These are phyloP conservation scores for Cryptococcus neoformans DNA, from an alignment of 1,284 basidiomycete genomes.

Conservation along the genomic window DNA sequence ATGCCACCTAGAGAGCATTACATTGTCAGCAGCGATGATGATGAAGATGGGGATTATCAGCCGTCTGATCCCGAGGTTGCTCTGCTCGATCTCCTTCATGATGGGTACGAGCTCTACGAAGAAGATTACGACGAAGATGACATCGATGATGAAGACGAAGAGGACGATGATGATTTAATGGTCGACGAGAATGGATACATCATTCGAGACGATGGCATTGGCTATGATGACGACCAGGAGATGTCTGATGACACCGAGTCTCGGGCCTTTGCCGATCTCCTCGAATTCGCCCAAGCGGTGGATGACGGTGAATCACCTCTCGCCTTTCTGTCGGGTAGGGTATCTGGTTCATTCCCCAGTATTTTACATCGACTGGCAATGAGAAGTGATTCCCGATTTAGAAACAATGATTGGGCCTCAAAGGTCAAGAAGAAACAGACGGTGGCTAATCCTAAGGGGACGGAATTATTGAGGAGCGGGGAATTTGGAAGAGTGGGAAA, in stretches of 20 bases:
- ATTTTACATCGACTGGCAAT: neutral
- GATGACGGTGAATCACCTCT: neutral
- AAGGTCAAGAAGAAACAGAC: slow-evolving; percentile 45
- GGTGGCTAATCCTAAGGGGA: slow-evolving; percentile 67
- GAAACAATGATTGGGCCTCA: neutral
- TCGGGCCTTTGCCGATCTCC: neutral
- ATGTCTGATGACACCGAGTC: slow-evolving; percentile 6
- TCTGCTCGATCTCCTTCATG: too few relatives aligned
- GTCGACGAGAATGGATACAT: too few relatives aligned
- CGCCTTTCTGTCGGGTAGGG: neutral
- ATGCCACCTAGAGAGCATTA: neutral
- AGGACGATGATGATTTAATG: slow-evolving; percentile 7
- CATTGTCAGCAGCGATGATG: neutral
- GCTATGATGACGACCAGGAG: slow-evolving; percentile 14
- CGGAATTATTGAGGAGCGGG: slow-evolving; percentile 69
- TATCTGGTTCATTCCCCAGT: neutral
- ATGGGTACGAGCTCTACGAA: neutral
- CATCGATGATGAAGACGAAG: slow-evolving; percentile 19
- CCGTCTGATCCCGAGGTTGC: too few relatives aligned
- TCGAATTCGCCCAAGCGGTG: neutral
- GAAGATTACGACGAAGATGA: slow-evolving; percentile 19
- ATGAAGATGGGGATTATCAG: neutral
- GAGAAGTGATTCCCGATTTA: slow-evolving; percentile 7
- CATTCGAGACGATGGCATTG: slow-evolving; percentile 14
- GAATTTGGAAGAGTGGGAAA: slow-evolving; percentile 68